Evolutionary conservation across 208 protist genomes (phyloP).

Genomic region (Acanthamoeba culbertsoni): DNA sequence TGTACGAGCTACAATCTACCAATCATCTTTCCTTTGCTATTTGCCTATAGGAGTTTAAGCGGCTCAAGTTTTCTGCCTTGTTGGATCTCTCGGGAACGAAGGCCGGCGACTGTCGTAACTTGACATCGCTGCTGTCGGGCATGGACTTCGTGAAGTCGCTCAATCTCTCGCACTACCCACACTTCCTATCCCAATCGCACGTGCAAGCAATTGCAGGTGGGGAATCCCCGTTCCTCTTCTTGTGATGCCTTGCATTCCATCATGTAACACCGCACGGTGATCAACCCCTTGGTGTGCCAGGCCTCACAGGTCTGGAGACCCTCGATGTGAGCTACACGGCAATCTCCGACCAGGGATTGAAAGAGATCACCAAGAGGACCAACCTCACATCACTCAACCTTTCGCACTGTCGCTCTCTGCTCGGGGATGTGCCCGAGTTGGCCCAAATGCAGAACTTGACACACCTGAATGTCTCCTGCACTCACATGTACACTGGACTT

Average conservation of each 20-base stretch:
- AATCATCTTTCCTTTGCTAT: background rate
- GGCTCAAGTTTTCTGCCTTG: background rate
- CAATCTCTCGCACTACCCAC: background rate
- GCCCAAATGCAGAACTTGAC: background rate
- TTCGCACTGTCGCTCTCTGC: background rate
- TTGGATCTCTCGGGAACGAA: background rate
- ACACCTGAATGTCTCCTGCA: background rate
- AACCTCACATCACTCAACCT: background rate
- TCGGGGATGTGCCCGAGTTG: background rate
- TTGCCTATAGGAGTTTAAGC: background rate
- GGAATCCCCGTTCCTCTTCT: background rate
- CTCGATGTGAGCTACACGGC: background rate
- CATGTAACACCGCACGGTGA: background rate
- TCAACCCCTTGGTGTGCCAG: background rate
- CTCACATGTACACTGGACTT: background rate
- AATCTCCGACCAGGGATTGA: background rate
- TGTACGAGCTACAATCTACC: background rate
- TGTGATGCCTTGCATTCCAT: background rate
- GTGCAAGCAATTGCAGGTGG: background rate
- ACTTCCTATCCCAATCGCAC: background rate
- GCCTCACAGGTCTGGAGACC: background rate
- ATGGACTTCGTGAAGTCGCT: background rate
- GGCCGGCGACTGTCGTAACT: background rate
- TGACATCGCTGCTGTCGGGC: background rate
- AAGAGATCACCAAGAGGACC: background rate